Conservation (phyloP, 108 stramenopile genomes). For the Aureococcus anophagefferens region DNA sequence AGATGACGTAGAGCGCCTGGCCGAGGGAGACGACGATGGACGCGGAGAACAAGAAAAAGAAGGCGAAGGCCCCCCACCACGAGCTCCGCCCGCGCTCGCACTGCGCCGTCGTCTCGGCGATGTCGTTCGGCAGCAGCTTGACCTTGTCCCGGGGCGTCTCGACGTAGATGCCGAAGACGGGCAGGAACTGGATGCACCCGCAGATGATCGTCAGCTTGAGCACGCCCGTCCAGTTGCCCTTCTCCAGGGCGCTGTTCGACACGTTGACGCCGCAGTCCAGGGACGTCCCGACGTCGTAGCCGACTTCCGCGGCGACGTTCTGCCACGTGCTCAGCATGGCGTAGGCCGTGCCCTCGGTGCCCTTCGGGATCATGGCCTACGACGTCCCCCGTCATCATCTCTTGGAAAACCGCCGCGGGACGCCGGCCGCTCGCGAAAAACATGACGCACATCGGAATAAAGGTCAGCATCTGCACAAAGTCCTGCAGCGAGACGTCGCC, state of each 20-base stretch:
- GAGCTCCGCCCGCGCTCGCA: no score
- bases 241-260: not conserved
- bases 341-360: slow-evolving; percentile 43
- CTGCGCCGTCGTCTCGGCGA: no score
- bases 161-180: not conserved
- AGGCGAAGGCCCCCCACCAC: no score
- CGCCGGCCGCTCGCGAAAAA: slow-evolving; percentile 38
- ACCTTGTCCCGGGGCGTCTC: no score
- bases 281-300: not conserved
- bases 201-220: not conserved
- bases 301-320: slow-evolving; percentile 23
- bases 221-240: not conserved
- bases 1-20: no score
- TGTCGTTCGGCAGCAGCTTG: no score
- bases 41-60: no score
- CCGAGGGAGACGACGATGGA: no score
- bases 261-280: not conserved
- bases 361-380: slow-evolving; percentile 45
- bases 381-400: no score
- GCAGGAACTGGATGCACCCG: not conserved
- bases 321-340: slow-evolving; percentile 45
- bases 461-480: not conserved
- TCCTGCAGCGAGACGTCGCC: not conserved
- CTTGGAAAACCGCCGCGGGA: no score
- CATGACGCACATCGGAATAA: slow-evolving; percentile 48